phyloP scores from a whole-genome alignment of 352 stramenopile species.

The Globisporangium ultimum region DNA sequence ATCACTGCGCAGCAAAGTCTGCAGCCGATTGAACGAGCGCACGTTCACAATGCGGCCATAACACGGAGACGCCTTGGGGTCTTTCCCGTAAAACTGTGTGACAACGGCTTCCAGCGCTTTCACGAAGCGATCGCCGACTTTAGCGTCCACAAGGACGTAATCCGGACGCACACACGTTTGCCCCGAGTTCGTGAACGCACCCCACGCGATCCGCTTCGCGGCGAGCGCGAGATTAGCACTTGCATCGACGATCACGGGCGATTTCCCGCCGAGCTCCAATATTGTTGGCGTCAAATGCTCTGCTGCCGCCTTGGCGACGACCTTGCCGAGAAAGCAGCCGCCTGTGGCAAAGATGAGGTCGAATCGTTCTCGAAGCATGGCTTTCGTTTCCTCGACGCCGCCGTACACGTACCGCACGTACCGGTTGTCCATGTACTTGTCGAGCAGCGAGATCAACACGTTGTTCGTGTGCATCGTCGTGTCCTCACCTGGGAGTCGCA shows the following conservation, averaged over 20 bases:
- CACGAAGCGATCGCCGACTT: slow-evolving; percentile 53
- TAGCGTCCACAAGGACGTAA: slow-evolving; percentile 86
- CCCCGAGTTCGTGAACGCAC: slow-evolving; percentile 88
- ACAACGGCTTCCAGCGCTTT: slow-evolving; percentile 25
- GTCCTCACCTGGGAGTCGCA: slow-evolving; percentile 90
- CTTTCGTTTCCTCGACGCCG: slow-evolving; percentile 57
- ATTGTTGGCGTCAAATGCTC: slow-evolving; percentile 92
- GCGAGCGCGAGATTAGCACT: slow-evolving; percentile 49
- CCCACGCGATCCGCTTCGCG: slow-evolving; percentile 78
- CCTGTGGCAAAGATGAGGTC: slow-evolving; percentile 76
- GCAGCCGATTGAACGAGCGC: slow-evolving; percentile 7
- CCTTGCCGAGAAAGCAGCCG: slow-evolving; percentile 67
- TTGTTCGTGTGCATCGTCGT: slow-evolving; percentile 47
- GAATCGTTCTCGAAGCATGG: slow-evolving; percentile 70
- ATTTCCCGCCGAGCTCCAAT: slow-evolving; percentile 94
- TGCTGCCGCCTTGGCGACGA: slow-evolving; percentile 87
- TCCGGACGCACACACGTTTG: slow-evolving; percentile 95
- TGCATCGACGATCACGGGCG: slow-evolving; percentile 79
- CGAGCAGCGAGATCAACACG: slow-evolving; percentile 42
- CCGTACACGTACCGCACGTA: slow-evolving; percentile 78
- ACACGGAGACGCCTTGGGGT: slow-evolving; percentile 38
- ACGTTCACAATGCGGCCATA: slow-evolving; percentile 33
- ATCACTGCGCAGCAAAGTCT: slow-evolving; percentile 55
- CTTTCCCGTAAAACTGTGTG: slow-evolving; percentile 57
- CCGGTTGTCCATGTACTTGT: slow-evolving; percentile 55